Base-by-base conservation (phyloP, 768 basidiomycete species). In the Cyclocybe cylindracea region DNA sequence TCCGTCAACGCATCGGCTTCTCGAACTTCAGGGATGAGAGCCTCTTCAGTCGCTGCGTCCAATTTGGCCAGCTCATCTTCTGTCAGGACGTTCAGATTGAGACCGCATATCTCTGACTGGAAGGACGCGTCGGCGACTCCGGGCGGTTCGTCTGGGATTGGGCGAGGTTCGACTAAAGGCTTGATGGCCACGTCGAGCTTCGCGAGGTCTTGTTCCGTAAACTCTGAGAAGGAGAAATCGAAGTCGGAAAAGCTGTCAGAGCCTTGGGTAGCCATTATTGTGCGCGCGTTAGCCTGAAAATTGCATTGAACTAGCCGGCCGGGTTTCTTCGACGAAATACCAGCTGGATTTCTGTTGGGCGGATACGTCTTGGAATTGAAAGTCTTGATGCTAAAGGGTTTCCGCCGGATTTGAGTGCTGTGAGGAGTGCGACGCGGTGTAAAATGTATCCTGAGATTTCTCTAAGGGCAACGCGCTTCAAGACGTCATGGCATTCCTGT, bases 181-280 rank as follows among this genome's bases (percentile, higher is more conserved):
- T 54, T 57, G 24, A 75, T 53, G 29, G 69, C 64, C 29, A 72
- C 73, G 57, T 86, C 84, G 48, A 83, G 70, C 19, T 65, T 61
- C 2, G 70, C 73, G 37, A 86, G 73, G 19, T 88, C 84, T 32
- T 83, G 76, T 19, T 75, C 74, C 0, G 83, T 83, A 54, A 86
- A 81, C 43, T 79, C 79, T 0, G 79, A 74, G 24, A 24, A 24
- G 24, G 24, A 24, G 44, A 86, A 70, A 57, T 80, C 67, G 61
- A 70, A 81, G 4, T 59, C 67, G 14, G 75, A 75, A 57, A 73
- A 86, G 32, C 57, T 57, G 45, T 69, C 66, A 29, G 62, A 60
- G 47, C 61, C 47, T 24, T 24, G 24, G 24, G 24, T 24, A 24
- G 24, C 24, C 24, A 24, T 24, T 24, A 24, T 24, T 24, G 24